Conservation (phyloP, 495 filamentous ascomycete species). For the Cercophora samala region DNA sequence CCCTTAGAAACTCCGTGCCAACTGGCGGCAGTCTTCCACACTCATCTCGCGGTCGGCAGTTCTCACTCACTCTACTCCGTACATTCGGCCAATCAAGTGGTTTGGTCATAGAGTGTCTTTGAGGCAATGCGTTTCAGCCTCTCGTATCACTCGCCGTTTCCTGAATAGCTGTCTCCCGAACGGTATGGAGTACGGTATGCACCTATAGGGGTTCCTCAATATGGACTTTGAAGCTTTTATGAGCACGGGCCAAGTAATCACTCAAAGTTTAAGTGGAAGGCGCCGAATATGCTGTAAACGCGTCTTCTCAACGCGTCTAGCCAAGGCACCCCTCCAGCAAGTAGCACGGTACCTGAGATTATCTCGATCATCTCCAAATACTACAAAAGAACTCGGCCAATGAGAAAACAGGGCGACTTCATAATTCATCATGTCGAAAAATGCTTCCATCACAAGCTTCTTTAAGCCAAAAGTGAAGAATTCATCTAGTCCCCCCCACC, state of each 20-base stretch:
- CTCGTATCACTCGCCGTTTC: neutral
- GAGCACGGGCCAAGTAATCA: neutral
- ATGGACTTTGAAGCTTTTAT: neutral
- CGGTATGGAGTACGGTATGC: neutral
- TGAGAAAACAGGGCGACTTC: neutral
- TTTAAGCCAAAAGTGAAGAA: conserved; percentile 25
- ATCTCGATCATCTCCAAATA: neutral
- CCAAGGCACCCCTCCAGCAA: neutral
- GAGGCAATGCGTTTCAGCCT: neutral
- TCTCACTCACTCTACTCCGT: neutral
- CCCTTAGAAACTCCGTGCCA: neutral
- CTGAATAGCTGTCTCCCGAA: neutral
- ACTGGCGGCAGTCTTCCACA: neutral
- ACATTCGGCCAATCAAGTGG: neutral
- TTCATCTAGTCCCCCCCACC: neutral
- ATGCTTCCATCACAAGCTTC: conserved; percentile 25
- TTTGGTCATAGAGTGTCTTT: neutral
- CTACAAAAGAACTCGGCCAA: neutral
- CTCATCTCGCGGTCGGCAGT: neutral
- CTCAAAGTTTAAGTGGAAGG: neutral
- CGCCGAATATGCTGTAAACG: neutral
- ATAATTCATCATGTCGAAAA: conserved; percentile 20
- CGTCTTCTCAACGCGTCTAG: neutral
- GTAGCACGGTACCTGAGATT: no score
- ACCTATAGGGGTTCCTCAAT: neutral